These are phyloP conservation scores for Peniophora sp. DNA, from an alignment of 1,284 basidiomycete genomes.

Conservation along the genomic window DNA sequence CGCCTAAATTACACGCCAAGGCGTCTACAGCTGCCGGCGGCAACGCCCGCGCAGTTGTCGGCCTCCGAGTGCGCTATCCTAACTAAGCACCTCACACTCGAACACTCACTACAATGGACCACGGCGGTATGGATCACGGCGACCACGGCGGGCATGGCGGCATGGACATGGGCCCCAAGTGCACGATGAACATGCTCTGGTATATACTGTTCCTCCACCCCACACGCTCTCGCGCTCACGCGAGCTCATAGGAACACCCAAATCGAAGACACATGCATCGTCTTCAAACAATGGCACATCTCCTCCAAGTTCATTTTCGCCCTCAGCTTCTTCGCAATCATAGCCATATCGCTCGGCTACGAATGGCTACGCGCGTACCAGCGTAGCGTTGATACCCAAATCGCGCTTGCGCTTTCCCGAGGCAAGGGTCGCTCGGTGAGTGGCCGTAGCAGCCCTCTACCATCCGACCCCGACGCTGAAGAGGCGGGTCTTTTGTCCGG, in stretches of 20 bases:
- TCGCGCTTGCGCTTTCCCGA: conserved; percentile 41
- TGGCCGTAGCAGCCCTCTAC: conserved; percentile 34
- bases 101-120: neutral
- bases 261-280: conserved; percentile 65
- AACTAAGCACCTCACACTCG: no score
- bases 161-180: conserved; percentile 44
- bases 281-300: conserved; percentile 71
- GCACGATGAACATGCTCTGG: conserved; percentile 70
- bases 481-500: conserved; percentile 48
- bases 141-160: conserved; percentile 37
- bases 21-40: no score
- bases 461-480: conserved; percentile 29
- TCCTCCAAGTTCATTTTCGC: conserved; percentile 45
- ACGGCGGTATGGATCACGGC: conserved; percentile 32
- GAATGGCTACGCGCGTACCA: conserved; percentile 66
- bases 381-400: conserved; percentile 45
- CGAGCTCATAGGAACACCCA: conserved; percentile 56
- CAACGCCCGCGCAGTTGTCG: no score
- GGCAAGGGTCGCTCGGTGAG: conserved; percentile 36
- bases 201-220: neutral
- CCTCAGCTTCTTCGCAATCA: conserved; percentile 55
- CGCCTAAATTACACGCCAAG: no score
- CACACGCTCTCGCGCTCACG: neutral
- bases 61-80: no score
- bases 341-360: conserved; percentile 59